Percentiles rank a stretch among this genome's conserved stretches.
Evolutionary conservation across 139 green algal genomes (phyloP).

Genomic region (Pseudopediastrum boryanum): DNA sequence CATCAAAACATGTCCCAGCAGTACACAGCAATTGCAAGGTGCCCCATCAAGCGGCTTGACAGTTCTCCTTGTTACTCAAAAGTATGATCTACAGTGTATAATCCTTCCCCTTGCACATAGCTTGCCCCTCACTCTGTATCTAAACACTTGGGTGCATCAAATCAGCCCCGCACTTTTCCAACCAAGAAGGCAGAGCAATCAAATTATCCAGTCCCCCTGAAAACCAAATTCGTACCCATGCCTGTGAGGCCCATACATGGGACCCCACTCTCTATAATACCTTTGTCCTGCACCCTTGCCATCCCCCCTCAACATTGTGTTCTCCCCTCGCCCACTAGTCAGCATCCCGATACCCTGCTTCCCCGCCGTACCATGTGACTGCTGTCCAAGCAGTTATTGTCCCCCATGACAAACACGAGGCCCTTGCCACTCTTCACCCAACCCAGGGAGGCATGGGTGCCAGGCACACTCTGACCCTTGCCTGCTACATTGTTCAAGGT

Average conservation of each 20-base stretch:
- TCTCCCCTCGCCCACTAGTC: background rate
- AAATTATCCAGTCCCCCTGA: background rate
- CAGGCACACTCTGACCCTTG: conserved; percentile 36
- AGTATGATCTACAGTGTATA: no score
- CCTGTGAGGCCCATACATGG: no score
- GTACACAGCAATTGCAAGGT: no score
- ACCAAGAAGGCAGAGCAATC: background rate
- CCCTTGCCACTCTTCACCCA: conserved; percentile 58
- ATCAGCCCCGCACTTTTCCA: no score
- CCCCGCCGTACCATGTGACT: conserved; percentile 69
- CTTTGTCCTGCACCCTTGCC: background rate
- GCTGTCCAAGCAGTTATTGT: conserved; percentile 95
- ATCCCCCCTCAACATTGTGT: background rate
- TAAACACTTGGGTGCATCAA: no score
- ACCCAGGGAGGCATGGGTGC: conserved; percentile 53
- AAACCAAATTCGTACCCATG: background rate
- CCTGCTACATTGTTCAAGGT: conserved; percentile 13
- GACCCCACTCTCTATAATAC: no score
- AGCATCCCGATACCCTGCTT: no score
- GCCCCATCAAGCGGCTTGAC: no score
- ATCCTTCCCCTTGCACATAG: no score
- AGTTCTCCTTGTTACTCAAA: no score
- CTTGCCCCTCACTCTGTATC: no score
- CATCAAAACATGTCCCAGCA: no score
- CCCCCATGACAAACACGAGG: conserved; percentile 77